Evolutionary conservation across 768 basidiomycete species (phyloP), one percentile per base, ranked within the genome.

Genomic region (Scleroderma citrinum): DNA sequence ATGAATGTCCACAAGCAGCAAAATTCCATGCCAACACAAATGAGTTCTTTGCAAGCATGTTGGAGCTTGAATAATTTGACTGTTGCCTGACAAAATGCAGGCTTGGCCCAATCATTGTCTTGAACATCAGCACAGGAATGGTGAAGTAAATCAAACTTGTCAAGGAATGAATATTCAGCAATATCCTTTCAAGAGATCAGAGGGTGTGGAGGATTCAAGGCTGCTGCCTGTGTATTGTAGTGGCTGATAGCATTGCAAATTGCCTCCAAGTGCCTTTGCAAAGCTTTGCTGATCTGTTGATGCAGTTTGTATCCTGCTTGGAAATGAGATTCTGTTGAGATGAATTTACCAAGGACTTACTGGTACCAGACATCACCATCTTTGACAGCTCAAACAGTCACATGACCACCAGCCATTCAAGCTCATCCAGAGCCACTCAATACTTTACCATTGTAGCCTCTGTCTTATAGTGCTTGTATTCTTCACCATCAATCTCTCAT

Each of bases 301-400:
- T 65, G 55, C 20, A 67, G 48, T 32, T 67, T 65, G 31, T 69
- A 69, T 0, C 62, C 68, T 67, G n/a, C n/a, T n/a, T n/a, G n/a
- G n/a, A n/a, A n/a, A n/a, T n/a, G n/a, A n/a, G n/a, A n/a, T n/a
- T n/a, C n/a, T n/a, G n/a, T n/a, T n/a, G n/a, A n/a, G n/a, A n/a
- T n/a, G n/a, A n/a, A n/a, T n/a, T n/a, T n/a, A n/a, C n/a, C n/a
- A n/a, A n/a, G n/a, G n/a, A n/a, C n/a, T n/a, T n/a, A 69, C 70
- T 70, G 20, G 63, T 71, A 3, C 58, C 48, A 10, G 64, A 58
- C 16, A 71, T 50, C 51, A 69, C 69, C 32, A 71, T 43, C 50
- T 67, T 67, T 29, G 67, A 63, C 4, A 73, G 58, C 52, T 73
- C 70, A 53, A 73, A 71, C 2, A 73, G 54, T 0, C 60, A 59